phyloP scores from a whole-genome alignment of 352 stramenopile genomes.

The Sclerospora graminicola region DNA sequence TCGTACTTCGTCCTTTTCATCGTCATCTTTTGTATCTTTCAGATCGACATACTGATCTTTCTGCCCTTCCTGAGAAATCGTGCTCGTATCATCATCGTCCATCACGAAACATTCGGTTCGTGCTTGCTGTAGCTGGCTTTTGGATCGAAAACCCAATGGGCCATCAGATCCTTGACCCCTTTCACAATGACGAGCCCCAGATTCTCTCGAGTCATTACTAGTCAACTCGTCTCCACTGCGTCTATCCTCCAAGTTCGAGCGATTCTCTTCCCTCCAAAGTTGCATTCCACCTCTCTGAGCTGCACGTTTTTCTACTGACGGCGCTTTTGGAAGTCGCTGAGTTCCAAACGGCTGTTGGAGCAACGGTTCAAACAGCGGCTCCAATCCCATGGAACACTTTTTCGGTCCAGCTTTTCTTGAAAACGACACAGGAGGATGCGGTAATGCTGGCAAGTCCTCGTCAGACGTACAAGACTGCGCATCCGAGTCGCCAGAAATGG shows the following conservation, averaged over 20 bases:
- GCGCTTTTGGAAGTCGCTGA: conserved; percentile 32
- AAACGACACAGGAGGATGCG: conserved; percentile 11
- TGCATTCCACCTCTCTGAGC: conserved; percentile 14
- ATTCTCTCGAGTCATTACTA: neutral
- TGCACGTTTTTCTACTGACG: conserved; percentile 10
- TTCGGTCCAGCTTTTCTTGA: conserved; percentile 15
- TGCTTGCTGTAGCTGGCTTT: conserved; percentile 31
- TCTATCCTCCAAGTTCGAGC: conserved; percentile 1
- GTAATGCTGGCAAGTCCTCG: conserved; percentile 3
- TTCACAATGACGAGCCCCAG: too few species aligned
- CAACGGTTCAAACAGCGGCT: conserved; percentile 69
- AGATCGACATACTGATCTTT: conserved; percentile 9
- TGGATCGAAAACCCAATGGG: conserved; percentile 22
- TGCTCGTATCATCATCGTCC: conserved; percentile 24
- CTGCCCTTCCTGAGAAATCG: conserved; percentile 21
- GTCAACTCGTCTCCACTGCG: conserved; percentile 5
- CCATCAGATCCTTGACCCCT: conserved; percentile 1
- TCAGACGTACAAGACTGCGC: conserved; percentile 11
- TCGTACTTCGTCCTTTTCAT: conserved; percentile 8
- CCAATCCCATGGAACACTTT: conserved; percentile 50
- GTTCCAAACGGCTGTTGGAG: conserved; percentile 56
- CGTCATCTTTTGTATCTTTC: conserved; percentile 6
- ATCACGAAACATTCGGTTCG: conserved; percentile 19
- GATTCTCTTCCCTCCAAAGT: conserved; percentile 10
- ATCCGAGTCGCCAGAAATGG: conserved; percentile 18